Percentiles rank a stretch among this genome's conserved stretches.
These are phyloP conservation scores for Coniochaeta sp. DNA, from an alignment of 2,329 filamentous ascomycete genomes.

Conservation along the genomic window DNA sequence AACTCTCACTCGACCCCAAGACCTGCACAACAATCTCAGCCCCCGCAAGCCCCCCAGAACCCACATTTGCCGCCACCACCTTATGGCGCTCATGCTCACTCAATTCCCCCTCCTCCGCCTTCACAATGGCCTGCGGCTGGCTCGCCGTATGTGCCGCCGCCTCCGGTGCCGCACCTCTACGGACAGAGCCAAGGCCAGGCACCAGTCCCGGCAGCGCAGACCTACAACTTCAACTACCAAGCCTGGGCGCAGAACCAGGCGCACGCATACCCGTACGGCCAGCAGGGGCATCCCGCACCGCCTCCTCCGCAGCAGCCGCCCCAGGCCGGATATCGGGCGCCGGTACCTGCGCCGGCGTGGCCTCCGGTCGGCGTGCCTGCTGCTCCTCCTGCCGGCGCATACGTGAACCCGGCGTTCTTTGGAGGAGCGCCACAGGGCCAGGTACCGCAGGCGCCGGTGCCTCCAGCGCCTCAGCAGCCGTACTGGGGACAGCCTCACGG, in stretches of 20 bases:
- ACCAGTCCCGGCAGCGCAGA: constrained; percentile 4
- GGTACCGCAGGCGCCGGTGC: constrained; percentile 8
- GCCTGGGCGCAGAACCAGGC: constrained; percentile 13
- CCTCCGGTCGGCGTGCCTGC: constrained; percentile 20
- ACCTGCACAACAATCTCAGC: constrained; percentile 2
- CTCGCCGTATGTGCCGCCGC: constrained; percentile 6
- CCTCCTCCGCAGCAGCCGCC: constrained; percentile 19
- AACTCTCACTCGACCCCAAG: neutral
- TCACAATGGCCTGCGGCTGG: constrained; percentile 13
- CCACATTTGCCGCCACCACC: constrained; percentile 16
- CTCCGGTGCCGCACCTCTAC: neutral
- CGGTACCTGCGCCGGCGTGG: constrained; percentile 34
- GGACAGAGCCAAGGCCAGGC: constrained; percentile 4
- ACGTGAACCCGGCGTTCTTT: constrained; percentile 53
- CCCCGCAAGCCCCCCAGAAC: constrained; percentile 10
- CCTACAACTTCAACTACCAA: constrained; percentile 12
- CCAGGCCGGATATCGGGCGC: constrained; percentile 19
- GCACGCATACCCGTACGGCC: constrained; percentile 16
- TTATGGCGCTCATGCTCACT: constrained; percentile 11
- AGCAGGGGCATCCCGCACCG: constrained; percentile 11
- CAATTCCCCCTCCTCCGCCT: constrained; percentile 3
- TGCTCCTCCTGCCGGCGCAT: constrained; percentile 31
- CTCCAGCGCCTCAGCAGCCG: constrained; percentile 7
- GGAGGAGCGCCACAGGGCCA: constrained; percentile 32
- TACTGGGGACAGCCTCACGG: constrained; percentile 11